Evolutionary conservation across 163 green algal genomes (phyloP).

Genomic region (Scenedesmus sp.): DNA sequence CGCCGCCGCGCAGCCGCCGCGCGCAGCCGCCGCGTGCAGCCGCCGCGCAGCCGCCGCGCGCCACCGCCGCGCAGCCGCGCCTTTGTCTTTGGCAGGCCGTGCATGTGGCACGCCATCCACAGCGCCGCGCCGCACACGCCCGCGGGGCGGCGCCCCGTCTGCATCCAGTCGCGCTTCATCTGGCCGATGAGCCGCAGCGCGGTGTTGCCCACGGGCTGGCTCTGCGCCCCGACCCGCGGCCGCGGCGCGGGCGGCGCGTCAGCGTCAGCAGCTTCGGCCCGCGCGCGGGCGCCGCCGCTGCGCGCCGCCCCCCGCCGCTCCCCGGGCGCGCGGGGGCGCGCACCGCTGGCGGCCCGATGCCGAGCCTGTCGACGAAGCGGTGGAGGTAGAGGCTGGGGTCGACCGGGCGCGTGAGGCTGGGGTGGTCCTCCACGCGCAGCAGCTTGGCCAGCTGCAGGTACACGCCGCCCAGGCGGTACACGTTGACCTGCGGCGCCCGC

Average conservation of each 20-base stretch:
- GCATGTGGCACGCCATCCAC: constrained; percentile 93
- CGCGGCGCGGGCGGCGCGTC: not conserved
- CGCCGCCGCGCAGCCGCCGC: too few species aligned
- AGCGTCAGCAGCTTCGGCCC: not conserved
- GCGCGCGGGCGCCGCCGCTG: not conserved
- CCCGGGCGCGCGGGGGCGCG: not conserved
- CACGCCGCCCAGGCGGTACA: constrained; percentile 80
- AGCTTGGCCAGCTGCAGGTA: constrained; percentile 88
- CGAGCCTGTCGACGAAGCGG: constrained; percentile 29
- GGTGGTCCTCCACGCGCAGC: constrained; percentile 79
- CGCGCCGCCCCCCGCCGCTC: not conserved
- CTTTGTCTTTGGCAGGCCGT: constrained; percentile 83
- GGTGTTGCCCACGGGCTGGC: constrained; percentile 58
- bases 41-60: too few species aligned
- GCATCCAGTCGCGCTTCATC: constrained; percentile 99
- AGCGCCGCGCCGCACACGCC: constrained; percentile 97
- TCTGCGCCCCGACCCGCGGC: not conserved
- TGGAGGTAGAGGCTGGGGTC: constrained; percentile 97
- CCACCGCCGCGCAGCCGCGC: constrained; percentile 45
- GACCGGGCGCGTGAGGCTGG: constrained; percentile 75
- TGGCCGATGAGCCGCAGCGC: constrained; percentile 83
- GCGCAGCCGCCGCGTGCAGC: too few species aligned
- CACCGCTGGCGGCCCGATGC: not conserved
- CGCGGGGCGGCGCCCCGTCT: constrained; percentile 89
- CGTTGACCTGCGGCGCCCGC: constrained; percentile 42